Conservation (phyloP, 768 basidiomycete genomes). For the Pleurotus salmoneostramineus region DNA sequence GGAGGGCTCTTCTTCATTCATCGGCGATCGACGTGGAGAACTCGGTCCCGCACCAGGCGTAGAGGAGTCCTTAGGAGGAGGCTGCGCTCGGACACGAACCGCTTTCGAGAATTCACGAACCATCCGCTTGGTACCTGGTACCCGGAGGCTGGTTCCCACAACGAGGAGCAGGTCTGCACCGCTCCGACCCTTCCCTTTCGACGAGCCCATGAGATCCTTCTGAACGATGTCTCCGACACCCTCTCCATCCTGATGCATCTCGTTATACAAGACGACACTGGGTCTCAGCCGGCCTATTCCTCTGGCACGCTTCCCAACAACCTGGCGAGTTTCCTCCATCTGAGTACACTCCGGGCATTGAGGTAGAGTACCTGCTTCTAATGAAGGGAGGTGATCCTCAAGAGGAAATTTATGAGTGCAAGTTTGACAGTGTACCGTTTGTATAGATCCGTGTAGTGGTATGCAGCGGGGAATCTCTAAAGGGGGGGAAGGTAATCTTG, state of each 20-base stretch:
- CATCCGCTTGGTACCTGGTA: conserved; percentile 90
- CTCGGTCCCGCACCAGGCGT: conserved; percentile 38
- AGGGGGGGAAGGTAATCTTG: conserved; percentile 46
- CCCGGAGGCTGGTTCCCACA: conserved; percentile 84
- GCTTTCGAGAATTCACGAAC: conserved; percentile 86
- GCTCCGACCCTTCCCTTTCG: conserved; percentile 61
- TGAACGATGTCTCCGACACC: conserved; percentile 82
- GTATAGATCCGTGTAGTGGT: conserved; percentile 85
- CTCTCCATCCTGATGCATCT: conserved; percentile 83
- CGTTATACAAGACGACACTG: conserved; percentile 89
- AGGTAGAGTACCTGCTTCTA: conserved; percentile 61
- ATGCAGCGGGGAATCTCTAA: conserved; percentile 74
- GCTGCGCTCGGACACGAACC: conserved; percentile 46
- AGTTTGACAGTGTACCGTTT: conserved; percentile 73
- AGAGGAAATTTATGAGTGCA: conserved; percentile 76
- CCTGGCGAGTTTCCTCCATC: conserved; percentile 63
- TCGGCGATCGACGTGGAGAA: conserved; percentile 41
- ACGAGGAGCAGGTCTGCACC: conserved; percentile 85
- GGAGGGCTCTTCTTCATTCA: conserved; percentile 44
- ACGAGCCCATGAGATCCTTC: conserved; percentile 71
- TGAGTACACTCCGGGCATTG: conserved; percentile 77
- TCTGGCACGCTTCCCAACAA: conserved; percentile 74
- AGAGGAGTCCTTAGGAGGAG: conserved; percentile 17
- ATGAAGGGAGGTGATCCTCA: conserved; percentile 51
- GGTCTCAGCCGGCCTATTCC: conserved; percentile 80